Evolutionary conservation across 129 eudicot species (phyloP).

Genomic region (Lactuca saligna): DNA sequence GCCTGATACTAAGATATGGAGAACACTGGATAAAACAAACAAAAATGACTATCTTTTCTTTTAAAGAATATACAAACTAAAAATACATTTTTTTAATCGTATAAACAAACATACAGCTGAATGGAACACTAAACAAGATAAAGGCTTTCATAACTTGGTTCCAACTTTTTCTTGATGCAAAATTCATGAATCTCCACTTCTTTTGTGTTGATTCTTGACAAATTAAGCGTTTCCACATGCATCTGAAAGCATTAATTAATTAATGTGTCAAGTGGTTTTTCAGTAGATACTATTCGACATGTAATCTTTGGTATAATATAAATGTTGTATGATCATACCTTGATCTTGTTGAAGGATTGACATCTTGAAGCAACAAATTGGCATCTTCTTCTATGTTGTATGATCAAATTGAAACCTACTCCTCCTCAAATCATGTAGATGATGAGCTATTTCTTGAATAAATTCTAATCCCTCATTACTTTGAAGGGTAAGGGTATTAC

Average conservation of each 20-base stretch:
- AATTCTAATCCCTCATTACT: conserved; percentile 52
- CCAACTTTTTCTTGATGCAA: conserved; percentile 14
- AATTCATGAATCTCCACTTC: too few species aligned
- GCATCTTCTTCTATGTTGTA: conserved; percentile 39
- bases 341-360: conserved; percentile 15
- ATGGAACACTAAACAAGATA: conserved; percentile 23
- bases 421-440: conserved; percentile 56
- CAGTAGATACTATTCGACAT: too few species aligned
- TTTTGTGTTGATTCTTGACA: too few species aligned
- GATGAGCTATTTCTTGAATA: conserved; percentile 56
- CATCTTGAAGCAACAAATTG: conserved; percentile 23
- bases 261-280: not conserved
- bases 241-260: too few species aligned
- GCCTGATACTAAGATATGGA: too few species aligned
- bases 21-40: not conserved
- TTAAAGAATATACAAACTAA: conserved; percentile 26
- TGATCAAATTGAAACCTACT: conserved; percentile 25
- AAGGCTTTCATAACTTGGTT: conserved; percentile 14
- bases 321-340: conserved; percentile 17
- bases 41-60: not conserved
- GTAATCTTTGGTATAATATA: too few species aligned
- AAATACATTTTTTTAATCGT: not conserved
- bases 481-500: conserved; percentile 42
- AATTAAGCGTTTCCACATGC: too few species aligned
- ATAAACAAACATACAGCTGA: conserved; percentile 23